Evolutionary conservation across 805 yeast species (phyloP).

Genomic region (Myxozyma udenii): DNA sequence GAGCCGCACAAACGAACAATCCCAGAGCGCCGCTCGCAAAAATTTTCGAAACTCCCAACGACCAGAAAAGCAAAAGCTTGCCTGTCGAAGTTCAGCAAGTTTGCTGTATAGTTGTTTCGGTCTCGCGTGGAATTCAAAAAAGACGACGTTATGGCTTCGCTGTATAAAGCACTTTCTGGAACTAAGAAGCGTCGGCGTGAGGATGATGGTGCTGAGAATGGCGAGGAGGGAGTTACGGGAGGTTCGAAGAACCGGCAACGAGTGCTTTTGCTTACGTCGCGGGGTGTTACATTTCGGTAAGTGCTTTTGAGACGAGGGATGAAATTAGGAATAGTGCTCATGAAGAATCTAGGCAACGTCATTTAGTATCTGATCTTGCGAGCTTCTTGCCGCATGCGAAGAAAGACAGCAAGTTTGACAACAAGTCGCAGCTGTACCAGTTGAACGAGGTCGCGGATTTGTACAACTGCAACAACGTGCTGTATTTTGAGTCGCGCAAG

Average conservation of each 20-base stretch:
- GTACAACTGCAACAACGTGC: conserved; percentile 92
- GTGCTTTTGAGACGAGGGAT: not conserved
- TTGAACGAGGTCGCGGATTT: conserved; percentile 94
- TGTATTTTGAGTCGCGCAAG: conserved; percentile 93
- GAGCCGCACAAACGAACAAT: too few species aligned
- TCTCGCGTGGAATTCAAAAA: too few species aligned
- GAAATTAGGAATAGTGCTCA: not conserved
- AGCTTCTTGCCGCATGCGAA: conserved; percentile 87
- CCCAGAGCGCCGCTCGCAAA: too few species aligned
- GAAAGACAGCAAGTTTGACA: conserved; percentile 93
- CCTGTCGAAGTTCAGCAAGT: too few species aligned
- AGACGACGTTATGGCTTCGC: conserved; percentile 81
- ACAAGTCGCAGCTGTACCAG: conserved; percentile 82
- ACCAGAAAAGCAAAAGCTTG: too few species aligned
- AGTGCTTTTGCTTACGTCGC: conserved; percentile 81
- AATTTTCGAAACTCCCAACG: too few species aligned
- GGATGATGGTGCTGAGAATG: conserved; percentile 15
- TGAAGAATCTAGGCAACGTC: conserved; percentile 69
- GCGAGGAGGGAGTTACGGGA: conserved; percentile 27
- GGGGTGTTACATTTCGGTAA: conserved; percentile 73
- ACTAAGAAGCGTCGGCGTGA: conserved; percentile 42
- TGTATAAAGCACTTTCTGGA: conserved; percentile 62
- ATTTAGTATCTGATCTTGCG: conserved; percentile 76
- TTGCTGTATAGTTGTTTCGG: too few species aligned
- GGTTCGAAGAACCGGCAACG: conserved; percentile 21